A percentile compares a stretch with the other conserved stretches of the same genome.
Conservation (phyloP, 768 basidiomycete species). For the Pleurotus sapidus region DNA sequence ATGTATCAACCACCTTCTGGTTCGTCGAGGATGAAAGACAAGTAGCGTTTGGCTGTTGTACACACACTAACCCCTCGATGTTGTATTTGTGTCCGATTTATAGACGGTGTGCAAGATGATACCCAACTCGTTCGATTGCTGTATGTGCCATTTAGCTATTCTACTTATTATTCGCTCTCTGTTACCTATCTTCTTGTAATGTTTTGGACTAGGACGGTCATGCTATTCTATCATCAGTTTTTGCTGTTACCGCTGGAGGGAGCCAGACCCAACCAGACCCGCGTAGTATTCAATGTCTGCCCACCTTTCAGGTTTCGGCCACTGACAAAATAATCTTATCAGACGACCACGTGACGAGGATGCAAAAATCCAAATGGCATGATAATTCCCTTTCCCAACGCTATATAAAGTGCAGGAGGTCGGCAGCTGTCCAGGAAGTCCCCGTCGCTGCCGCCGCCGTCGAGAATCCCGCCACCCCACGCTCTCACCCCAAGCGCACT, state of each 20-base stretch:
- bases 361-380: conserved; percentile 2
- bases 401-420: not conserved
- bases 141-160: not conserved
- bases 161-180: not conserved
- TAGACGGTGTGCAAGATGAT: not conserved
- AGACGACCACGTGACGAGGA: not conserved
- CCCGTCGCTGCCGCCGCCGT: not conserved
- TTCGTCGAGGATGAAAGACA: conserved; percentile 1
- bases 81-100: not conserved
- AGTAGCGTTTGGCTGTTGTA: not conserved
- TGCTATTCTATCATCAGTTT: not conserved
- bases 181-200: no score
- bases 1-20: conserved; percentile 45
- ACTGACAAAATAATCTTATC: not conserved
- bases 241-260: not conserved
- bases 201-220: no score
- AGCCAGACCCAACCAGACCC: no score
- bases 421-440: not conserved
- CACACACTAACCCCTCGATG: not conserved
- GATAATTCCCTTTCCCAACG: not conserved
- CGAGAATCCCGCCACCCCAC: not conserved
- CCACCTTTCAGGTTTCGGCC: no score
- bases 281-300: no score
- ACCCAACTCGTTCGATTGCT: not conserved
- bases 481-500: not conserved